Conservation (phyloP, 345 rosid genomes). For the Pelargonium nanum region DNA sequence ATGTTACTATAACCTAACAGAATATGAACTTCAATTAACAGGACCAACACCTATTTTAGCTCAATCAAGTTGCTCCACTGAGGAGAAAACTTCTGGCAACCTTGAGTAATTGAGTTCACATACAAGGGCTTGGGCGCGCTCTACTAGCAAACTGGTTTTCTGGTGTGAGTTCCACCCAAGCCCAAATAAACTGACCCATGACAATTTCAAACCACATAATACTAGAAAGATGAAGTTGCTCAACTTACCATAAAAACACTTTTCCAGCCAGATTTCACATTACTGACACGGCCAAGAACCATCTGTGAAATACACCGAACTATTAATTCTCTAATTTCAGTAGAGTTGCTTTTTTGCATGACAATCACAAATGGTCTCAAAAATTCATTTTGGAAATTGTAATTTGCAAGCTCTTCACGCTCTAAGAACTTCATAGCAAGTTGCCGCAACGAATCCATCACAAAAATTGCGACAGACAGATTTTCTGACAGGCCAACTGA, state of each 20-base stretch:
- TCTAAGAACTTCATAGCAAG: slow-evolving; percentile 94
- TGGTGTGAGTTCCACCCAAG: not conserved
- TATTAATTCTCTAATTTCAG: slow-evolving; percentile 82
- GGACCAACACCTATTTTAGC: no score
- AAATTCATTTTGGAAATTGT: slow-evolving; percentile 94
- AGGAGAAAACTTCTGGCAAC: no score
- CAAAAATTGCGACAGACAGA: slow-evolving; percentile 92
- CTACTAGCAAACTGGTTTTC: not conserved
- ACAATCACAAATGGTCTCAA: slow-evolving; percentile 87
- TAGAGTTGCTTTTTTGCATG: slow-evolving; percentile 79
- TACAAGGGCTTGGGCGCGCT: no score
- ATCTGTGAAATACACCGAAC: slow-evolving; percentile 93
- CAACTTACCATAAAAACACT: slow-evolving; percentile 82
- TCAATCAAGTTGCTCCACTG: no score
- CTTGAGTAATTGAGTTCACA: no score
- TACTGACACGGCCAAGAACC: slow-evolving; percentile 85
- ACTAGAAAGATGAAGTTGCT: not conserved
- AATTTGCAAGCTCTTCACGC: slow-evolving; percentile 94
- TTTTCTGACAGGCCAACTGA: slow-evolving; percentile 93
- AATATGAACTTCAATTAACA: slow-evolving; percentile 2
- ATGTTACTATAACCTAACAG: not conserved
- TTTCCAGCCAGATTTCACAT: slow-evolving; percentile 98
- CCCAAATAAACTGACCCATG: not conserved
- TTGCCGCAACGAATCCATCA: slow-evolving; percentile 94
- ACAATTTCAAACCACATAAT: not conserved